Conservation (phyloP, 768 basidiomycete species). For the Coprinopsis strossmayeri region DNA sequence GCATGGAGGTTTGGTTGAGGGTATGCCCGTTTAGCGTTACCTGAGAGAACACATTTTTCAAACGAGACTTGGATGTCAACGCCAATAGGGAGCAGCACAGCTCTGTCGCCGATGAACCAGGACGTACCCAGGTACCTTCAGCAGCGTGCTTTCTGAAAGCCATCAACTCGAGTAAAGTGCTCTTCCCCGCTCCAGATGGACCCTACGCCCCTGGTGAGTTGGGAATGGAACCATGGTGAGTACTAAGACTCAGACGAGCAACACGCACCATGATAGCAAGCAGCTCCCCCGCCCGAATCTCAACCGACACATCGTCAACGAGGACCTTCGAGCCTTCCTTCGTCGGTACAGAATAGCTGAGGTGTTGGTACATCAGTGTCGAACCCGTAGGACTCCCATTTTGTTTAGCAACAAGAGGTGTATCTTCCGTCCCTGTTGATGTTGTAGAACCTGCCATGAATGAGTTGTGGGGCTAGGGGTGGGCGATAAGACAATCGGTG, state of each 20-base stretch:
- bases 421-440: too few species aligned
- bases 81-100: background rate
- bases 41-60: too few species aligned
- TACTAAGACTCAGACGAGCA: background rate
- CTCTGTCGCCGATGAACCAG: background rate
- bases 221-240: background rate
- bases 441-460: too few species aligned
- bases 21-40: constrained; percentile 25
- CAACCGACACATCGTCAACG: constrained; percentile 34
- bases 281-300: constrained; percentile 31
- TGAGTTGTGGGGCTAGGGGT: too few species aligned
- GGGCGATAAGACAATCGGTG: too few species aligned
- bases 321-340: constrained; percentile 22
- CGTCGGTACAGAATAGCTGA: constrained; percentile 26
- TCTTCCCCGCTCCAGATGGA: constrained; percentile 43
- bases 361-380: constrained; percentile 25
- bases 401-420: too few species aligned
- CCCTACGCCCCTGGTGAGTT: constrained; percentile 21
- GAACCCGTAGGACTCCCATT: too few species aligned
- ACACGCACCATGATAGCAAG: constrained; percentile 35
- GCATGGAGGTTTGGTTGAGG: constrained; percentile 24
- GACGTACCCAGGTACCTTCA: constrained; percentile 25
- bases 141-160: constrained; percentile 28
- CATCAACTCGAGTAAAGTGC: constrained; percentile 40
- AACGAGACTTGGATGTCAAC: background rate